A percentile compares a stretch with the other conserved stretches of the same genome.
Evolutionary conservation across 1,284 basidiomycete species (phyloP).

Genomic region (Schizopora paradoxa): DNA sequence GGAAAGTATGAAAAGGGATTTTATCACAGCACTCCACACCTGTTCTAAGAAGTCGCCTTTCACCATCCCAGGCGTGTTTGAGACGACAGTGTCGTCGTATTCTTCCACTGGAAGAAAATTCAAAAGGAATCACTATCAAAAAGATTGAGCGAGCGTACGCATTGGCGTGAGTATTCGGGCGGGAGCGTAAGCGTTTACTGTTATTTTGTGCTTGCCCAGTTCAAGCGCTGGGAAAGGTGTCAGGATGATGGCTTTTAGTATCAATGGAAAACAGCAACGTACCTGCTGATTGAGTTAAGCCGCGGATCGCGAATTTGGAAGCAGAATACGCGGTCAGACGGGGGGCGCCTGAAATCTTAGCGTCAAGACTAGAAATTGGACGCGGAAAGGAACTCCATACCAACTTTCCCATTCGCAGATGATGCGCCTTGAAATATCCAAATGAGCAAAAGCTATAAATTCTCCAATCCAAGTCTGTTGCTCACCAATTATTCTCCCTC

Average conservation of each 20-base stretch:
- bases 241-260: not conserved
- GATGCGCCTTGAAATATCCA: constrained; percentile 6
- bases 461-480: not conserved
- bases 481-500: constrained; percentile 16
- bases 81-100: constrained; percentile 7
- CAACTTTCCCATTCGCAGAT: constrained; percentile 10
- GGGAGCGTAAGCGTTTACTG: constrained; percentile 28
- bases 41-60: constrained; percentile 11
- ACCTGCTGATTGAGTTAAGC: constrained; percentile 13
- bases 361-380: not conserved
- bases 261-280: not conserved
- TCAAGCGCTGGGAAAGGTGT: constrained; percentile 13
- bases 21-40: not conserved
- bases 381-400: not conserved
- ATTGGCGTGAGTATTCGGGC: constrained; percentile 13
- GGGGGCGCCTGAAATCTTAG: constrained; percentile 1
- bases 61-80: constrained; percentile 5
- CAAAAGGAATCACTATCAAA: not conserved
- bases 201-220: constrained; percentile 22
- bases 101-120: constrained; percentile 3
- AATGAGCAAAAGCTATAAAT: not conserved
- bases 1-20: not conserved
- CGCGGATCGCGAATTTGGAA: constrained; percentile 11
- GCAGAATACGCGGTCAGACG: constrained; percentile 10
- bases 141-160: constrained; percentile 2